These are phyloP conservation scores for Flueggea neowawraea DNA, from an alignment of 441 rosid species.

Conservation along the genomic window DNA sequence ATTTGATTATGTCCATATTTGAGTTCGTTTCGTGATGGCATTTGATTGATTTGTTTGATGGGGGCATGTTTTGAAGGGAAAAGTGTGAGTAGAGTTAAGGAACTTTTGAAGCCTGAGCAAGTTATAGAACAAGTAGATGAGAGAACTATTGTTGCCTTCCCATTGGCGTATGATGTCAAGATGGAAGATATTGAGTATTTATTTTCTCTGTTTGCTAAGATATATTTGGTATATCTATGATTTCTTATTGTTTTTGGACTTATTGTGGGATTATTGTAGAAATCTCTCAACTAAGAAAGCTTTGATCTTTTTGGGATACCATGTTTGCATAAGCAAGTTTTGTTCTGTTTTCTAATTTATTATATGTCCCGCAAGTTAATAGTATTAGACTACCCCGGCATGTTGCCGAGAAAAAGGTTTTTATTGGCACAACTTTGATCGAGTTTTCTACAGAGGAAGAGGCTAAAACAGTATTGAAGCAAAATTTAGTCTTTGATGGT, in stretches of 20 bases:
- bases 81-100: slow-evolving; percentile 40
- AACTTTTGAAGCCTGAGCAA: slow-evolving; percentile 32
- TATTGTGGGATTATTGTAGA: neutral
- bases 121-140: slow-evolving; percentile 46
- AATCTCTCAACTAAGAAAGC: neutral
- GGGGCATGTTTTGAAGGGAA: slow-evolving; percentile 18
- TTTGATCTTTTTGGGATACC: neutral
- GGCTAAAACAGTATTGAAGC: slow-evolving; percentile 29
- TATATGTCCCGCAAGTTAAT: slow-evolving; percentile 35
- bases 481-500: slow-evolving; percentile 37
- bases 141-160: slow-evolving; percentile 50
- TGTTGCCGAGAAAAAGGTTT: slow-evolving; percentile 35
- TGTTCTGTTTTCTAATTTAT: neutral
- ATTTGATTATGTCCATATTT: neutral
- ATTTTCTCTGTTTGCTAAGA: slow-evolving; percentile 44
- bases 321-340: neutral
- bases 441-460: slow-evolving; percentile 50
- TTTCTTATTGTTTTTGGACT: neutral
- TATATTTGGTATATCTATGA: slow-evolving; percentile 1
- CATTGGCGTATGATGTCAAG: slow-evolving; percentile 39
- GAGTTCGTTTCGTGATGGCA: neutral
- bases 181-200: slow-evolving; percentile 46
- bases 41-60: neutral
- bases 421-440: slow-evolving; percentile 54
- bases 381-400: slow-evolving; percentile 60